A percentile compares a stretch with the other conserved stretches of the same genome.
Evolutionary conservation across 2,329 filamentous ascomycete genomes (phyloP).

Genomic region (Parascedosporium putredinis): DNA sequence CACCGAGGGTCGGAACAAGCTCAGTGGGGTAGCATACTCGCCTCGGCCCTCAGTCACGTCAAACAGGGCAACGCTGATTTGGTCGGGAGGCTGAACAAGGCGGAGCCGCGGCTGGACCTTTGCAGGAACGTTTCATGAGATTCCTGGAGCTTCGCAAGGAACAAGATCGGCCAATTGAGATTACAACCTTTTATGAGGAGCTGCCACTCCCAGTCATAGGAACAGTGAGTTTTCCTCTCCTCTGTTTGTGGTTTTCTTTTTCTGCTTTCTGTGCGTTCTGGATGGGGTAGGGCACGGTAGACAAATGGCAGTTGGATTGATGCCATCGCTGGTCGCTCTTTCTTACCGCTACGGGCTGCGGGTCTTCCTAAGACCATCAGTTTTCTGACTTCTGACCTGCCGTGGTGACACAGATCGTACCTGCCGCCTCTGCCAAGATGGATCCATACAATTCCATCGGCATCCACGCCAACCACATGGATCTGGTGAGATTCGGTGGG

Average conservation of each 20-base stretch:
- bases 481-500: neutral
- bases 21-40: neutral
- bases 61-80: neutral
- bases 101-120: neutral
- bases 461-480: neutral
- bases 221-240: neutral
- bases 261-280: too few relatives aligned
- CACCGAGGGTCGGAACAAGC: neutral
- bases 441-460: neutral
- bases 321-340: too few relatives aligned
- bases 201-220: neutral
- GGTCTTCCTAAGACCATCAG: too few relatives aligned
- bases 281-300: too few relatives aligned
- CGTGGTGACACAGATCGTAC: neutral
- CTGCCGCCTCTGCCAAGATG: neutral
- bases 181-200: neutral
- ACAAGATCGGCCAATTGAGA: neutral
- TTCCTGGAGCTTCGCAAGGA: neutral
- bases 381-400: too few relatives aligned
- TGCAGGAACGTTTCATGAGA: neutral
- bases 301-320: too few relatives aligned
- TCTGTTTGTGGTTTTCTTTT: too few relatives aligned
- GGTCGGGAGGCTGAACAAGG: neutral
- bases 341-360: too few relatives aligned
- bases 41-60: neutral